Conservation (phyloP, 495 filamentous ascomycete genomes). For the Penicillium ucsense region DNA sequence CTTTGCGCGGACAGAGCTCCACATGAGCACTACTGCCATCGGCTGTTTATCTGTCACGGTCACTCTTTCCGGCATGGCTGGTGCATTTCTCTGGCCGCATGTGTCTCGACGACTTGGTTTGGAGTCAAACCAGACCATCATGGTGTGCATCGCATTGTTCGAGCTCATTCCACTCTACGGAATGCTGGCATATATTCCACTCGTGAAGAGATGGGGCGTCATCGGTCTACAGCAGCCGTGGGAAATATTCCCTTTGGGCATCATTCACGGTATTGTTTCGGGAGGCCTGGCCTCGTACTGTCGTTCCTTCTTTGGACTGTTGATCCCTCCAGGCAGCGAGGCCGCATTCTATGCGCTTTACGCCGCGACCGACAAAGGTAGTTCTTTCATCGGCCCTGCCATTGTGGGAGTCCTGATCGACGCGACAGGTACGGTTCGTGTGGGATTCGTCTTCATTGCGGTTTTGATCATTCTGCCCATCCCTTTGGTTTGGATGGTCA, state of each 20-base stretch:
- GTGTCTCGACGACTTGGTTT: constrained; percentile 54
- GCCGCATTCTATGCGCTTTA: constrained; percentile 90
- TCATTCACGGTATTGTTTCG: constrained; percentile 76
- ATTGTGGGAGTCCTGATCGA: constrained; percentile 82
- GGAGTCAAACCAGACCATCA: constrained; percentile 67
- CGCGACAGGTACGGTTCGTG: constrained; percentile 68
- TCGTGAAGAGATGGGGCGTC: constrained; percentile 60
- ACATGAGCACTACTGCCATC: constrained; percentile 65
- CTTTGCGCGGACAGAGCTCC: constrained; percentile 78
- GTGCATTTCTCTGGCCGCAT: constrained; percentile 74
- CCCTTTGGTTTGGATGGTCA: constrained; percentile 65
- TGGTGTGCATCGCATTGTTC: constrained; percentile 72
- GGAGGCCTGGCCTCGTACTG: constrained; percentile 80
- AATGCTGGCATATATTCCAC: constrained; percentile 71
- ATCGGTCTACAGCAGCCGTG: constrained; percentile 75
- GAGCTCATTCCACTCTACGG: constrained; percentile 83
- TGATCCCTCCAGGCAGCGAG: constrained; percentile 83
- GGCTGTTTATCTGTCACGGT: constrained; percentile 78
- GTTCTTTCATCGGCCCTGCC: constrained; percentile 77
- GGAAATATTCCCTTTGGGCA: constrained; percentile 85
- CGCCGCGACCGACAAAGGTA: constrained; percentile 89
- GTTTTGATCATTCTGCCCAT: constrained; percentile 66
- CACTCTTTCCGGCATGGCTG: constrained; percentile 65
- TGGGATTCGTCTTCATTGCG: constrained; percentile 83
- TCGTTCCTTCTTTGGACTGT: constrained; percentile 70